These are phyloP conservation scores for Buddleja alternifolia DNA, from an alignment of 257 asterid species.

Conservation along the genomic window DNA sequence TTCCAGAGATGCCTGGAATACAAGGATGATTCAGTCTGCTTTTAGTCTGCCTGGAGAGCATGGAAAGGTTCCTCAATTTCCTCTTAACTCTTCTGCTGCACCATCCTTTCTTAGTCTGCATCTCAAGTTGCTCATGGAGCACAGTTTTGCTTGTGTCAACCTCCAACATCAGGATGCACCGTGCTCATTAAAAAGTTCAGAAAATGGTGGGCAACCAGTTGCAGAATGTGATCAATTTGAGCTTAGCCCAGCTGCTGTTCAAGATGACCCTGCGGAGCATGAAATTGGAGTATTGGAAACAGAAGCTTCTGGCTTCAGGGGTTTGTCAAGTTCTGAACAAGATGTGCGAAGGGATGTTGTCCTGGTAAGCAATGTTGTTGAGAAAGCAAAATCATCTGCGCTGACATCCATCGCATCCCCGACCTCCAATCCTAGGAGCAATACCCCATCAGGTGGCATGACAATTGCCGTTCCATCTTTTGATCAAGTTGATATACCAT, in stretches of 20 bases:
- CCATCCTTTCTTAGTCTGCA: slow-evolving; percentile 47
- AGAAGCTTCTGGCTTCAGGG: slow-evolving; percentile 31
- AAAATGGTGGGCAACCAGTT: slow-evolving; percentile 36
- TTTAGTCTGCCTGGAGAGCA: slow-evolving; percentile 43
- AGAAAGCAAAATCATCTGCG: slow-evolving; percentile 20
- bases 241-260: slow-evolving; percentile 37
- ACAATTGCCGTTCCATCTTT: slow-evolving; percentile 60
- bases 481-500: slow-evolving; percentile 44
- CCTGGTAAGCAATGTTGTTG: slow-evolving; percentile 36
- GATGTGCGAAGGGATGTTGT: slow-evolving; percentile 30
- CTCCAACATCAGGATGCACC: slow-evolving; percentile 40
- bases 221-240: slow-evolving; percentile 37
- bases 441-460: slow-evolving; percentile 47
- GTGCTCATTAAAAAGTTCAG: slow-evolving; percentile 40
- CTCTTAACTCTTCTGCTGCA: slow-evolving; percentile 45
- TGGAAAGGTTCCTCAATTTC: slow-evolving; percentile 40
- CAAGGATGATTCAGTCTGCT: slow-evolving; percentile 41
- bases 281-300: slow-evolving; percentile 30
- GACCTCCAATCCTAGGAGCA: slow-evolving; percentile 33
- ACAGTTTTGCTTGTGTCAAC: slow-evolving; percentile 35
- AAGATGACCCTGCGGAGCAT: slow-evolving; percentile 25
- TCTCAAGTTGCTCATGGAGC: slow-evolving; percentile 49
- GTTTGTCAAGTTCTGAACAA: slow-evolving; percentile 32
- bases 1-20: slow-evolving; percentile 47
- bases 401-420: slow-evolving; percentile 33